Base-by-base conservation (phyloP, 1,139 yeast species). In the Diutina siamensis region DNA sequence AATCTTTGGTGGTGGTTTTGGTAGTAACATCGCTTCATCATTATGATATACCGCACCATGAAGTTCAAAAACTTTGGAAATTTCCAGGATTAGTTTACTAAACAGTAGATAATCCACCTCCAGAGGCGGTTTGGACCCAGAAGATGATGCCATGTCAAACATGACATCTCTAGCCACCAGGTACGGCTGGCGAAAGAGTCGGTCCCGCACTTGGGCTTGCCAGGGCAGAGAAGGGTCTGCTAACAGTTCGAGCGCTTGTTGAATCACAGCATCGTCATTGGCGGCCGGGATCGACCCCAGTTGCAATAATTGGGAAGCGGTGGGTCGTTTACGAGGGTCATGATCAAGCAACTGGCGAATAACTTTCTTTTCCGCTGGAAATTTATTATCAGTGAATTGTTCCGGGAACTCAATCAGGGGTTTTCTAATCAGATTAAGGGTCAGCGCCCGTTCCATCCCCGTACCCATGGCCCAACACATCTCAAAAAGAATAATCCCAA, bases 401-500 rank as follows among this genome's bases (percentile, higher is more conserved):
- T 59, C 34, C 0, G 97, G 97, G 52, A 87, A 84, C 4, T 71
- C 72, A 15, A 87, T 71, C 0, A 71, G 60, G 0, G 76, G 63
- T 2, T 71, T 60, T 47, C 98, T 68, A 45, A 92, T 62, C 32
- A 74, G 71, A 49, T 80, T 75, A 25, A 92, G 64, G 10, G 78
- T 84, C 44, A 71, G 70, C 2, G 84, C 89, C 47, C 98, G 71
- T 60, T 94, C 98, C 97, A 94, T 92, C 2, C 88, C 92, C 0
- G 98, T 94, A 15, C 72, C 68, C 57, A 92, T 71, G 0, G 82
- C 71, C 61, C 82, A 87, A 31, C 88, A 76, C 97, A 94, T 89
- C 60, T 94, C 98, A 61, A 92, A 92, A 58, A 92, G 87, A 2
- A 94, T 92, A 28, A 94, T 78, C 3, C 98, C 98, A 46, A 94